Evolutionary conservation across 148 eudicot species (phyloP), one percentile per base, ranked within the genome.

Genomic region (Rhododendron ferrugineum): DNA sequence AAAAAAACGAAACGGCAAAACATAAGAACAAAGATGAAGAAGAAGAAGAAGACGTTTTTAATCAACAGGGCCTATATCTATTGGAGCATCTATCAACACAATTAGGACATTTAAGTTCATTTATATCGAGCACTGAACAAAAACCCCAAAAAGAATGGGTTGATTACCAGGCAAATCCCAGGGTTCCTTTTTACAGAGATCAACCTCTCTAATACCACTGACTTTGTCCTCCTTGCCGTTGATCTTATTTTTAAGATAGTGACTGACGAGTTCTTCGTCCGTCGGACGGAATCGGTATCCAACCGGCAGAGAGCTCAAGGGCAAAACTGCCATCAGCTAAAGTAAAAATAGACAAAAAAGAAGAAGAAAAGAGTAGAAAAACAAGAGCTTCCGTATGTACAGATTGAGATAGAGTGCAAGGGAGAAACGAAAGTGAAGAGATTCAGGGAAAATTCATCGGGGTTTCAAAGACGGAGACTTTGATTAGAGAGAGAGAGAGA

Each of bases 211-310:
- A 66, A 97, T 95, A 40, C 90, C 89, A 50, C 89, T 79, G 75
- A 95, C 99, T 28, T 87, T 87, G 23, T 88, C 88, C 6, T 94
- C 88, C 60, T 78, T 88, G 0, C 98, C 94, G 70, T 92, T 95
- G 85, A 97, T 94, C 90, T 97, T 97, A 26, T 88, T 86, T 60
- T 94, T 84, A 2, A 97, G 87, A 87, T 90, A 97, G 87, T 97
- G 95, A 89, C 93, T 91, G 42, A 97, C 89, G 5, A 97, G 91
- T 88, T 97, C 99, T n/a, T 90, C 95, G 86, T 97, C 99, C 1
- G 95, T 97, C 3, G 99, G 99, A 44, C 93, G 87, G 80, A 95
- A 97, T 86, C 99, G 89, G 75, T 92, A 97, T 46, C 99, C 99
- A 34, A 97, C 92, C 47, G 98, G 98, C 10, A 97, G 86, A 80